Base-by-base conservation (phyloP, 305 asterid genomes). In the Solanum hybrid region DNA sequence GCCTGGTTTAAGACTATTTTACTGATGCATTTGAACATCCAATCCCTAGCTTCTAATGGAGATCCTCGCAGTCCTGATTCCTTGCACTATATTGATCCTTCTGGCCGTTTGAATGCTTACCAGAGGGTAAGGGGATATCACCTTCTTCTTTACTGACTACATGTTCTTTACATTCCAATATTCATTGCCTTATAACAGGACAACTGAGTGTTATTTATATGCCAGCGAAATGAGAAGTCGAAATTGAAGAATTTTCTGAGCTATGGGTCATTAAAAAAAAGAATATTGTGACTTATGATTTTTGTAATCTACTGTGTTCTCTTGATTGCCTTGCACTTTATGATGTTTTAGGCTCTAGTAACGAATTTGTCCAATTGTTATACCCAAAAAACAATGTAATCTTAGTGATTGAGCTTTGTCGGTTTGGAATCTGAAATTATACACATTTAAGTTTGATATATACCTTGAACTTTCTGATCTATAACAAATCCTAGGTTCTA, bases 81-180 rank as follows among this genome's bases (percentile, higher is more conserved):
- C 77, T 92, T 95, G 89, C 97, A 96, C 89, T 95, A 94, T 91
- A 94, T 95, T 87, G 94, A 94, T 93, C 94, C 94, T 86, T 92
- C 94, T 17, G 97, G 98, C 45, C 91, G 92, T 42, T 90, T 92
- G 45, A 95, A 96, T 89, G 93, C 98, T 90, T 96, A 96, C 92
- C 98, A 95, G 93, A 94, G 91, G 98, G 98, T 95, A 91, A 89
- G 86, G 37, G 45, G 26, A 87, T 73, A 71, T 27, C 37, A 14
- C 66, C 71, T 80, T 79, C 84, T 60, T 36, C 60, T 38, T 79
- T 38, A 12, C 66, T 79, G 60, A 35, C 35, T 66, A 84, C 24
- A 32, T 75, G 22, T 40, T 66, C 26, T 37, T 89, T 89, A 42
- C 22, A 22, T 37, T 79, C 86, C 36, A 26, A 80, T 38, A 42